phyloP scores from a whole-genome alignment of 2,329 filamentous ascomycete species.

The Esteya vermicola region DNA sequence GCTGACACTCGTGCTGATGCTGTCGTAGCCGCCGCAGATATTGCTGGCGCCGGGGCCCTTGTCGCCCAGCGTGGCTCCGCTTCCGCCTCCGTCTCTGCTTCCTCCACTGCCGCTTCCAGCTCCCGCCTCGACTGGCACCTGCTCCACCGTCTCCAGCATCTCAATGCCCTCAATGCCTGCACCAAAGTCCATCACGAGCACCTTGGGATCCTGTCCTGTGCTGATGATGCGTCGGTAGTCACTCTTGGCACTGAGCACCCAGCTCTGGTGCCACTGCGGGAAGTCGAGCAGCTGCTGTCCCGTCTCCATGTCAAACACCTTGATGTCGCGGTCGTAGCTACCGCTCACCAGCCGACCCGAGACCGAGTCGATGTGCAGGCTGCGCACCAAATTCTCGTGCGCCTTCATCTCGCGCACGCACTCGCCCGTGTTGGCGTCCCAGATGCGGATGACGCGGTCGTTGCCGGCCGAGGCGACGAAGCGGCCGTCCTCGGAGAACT shows the following conservation, averaged over 20 bases:
- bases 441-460: conserved; percentile 89
- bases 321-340: conserved; percentile 90
- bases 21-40: neutral
- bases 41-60: neutral
- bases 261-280: conserved; percentile 89
- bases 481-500: conserved; percentile 90
- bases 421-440: conserved; percentile 82
- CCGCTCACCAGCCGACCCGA: conserved; percentile 80
- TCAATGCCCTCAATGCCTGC: conserved; percentile 43
- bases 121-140: neutral
- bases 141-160: conserved; percentile 29
- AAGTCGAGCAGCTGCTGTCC: conserved; percentile 71
- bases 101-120: neutral
- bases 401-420: conserved; percentile 69
- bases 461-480: conserved; percentile 91
- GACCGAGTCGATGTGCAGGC: conserved; percentile 76
- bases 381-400: conserved; percentile 76
- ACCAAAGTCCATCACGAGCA: conserved; percentile 88
- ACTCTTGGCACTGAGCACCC: conserved; percentile 91
- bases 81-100: too few relatives aligned
- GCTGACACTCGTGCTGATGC: too few relatives aligned
- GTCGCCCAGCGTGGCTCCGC: too few relatives aligned
- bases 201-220: conserved; percentile 85
- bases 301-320: conserved; percentile 78
- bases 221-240: conserved; percentile 92